Evolutionary conservation across 495 filamentous ascomycete genomes (phyloP), one percentile per base, ranked within the genome.

Genomic region (Polyplosphaeria fusca): DNA sequence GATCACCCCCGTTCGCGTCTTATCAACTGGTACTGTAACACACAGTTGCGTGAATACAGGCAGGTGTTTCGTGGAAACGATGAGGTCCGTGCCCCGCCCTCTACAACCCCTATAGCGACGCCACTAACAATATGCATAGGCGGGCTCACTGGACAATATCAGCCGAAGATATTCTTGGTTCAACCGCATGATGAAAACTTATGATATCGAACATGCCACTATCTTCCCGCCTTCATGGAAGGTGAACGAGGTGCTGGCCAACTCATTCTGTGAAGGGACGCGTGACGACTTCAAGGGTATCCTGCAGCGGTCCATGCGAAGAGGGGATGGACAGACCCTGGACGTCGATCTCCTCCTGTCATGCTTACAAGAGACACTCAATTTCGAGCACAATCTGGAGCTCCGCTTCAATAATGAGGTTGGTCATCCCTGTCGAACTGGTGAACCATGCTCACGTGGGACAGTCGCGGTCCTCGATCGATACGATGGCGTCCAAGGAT

Each of bases 1-100:
- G 93, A 97, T 3, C 86, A 86, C 68, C 92, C 94, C 37, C 81
- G 85, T 61, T 79, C 87, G 1, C 77, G 93, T 50, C 71, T 98
- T 22, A 79, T 96, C 59, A 93, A 86, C 22, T 98, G 93, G 93
- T 98, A 98, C 67, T 92, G 94, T 73, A 98, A 98, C 65, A 95
- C 93, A 9, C 89, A 96, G 74, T 76, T 98, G 54, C 82, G 93
- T 32, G 93, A 98, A 71, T 98, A 98, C 68, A 81, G 93, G 27
- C 89, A 95, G 68, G 86, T 98, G 2, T 98, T 98, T 73, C 77
- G 89, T 20, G 92, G 92, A 23, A 96, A 91, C 69, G 93, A 98
- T 71, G 93, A 98, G 70, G 70, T 70, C 50, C 4, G 60, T 51
- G 22, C 50, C 32, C 25, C 54, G 42, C 44, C 50, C 28, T 39